A percentile compares a stretch with the other conserved stretches of the same genome.
phyloP scores from a whole-genome alignment of 2,329 filamentous ascomycete genomes.

The Penicillium sp. region DNA sequence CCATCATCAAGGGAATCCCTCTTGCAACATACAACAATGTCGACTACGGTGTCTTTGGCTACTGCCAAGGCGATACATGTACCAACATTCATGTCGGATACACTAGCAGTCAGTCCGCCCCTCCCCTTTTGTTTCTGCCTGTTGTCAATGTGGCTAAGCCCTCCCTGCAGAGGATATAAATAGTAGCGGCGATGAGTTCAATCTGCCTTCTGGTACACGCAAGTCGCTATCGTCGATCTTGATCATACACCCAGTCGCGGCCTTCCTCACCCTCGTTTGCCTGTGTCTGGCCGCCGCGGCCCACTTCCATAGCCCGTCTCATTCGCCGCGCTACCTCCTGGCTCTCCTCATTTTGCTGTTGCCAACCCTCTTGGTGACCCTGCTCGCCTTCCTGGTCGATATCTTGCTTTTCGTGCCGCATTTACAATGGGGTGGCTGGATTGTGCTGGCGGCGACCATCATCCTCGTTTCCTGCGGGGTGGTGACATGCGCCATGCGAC shows the following conservation, averaged over 20 bases:
- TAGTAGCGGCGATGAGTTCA: conserved; percentile 54
- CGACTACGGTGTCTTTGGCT: conserved; percentile 91
- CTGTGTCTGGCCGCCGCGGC: conserved; percentile 74
- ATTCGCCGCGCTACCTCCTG: conserved; percentile 86
- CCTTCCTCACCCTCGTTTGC: conserved; percentile 80
- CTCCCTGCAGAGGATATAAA: conserved; percentile 32
- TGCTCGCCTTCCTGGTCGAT: conserved; percentile 89
- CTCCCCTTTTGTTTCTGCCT: conserved; percentile 14
- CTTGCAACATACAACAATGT: conserved; percentile 73
- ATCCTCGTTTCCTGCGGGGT: conserved; percentile 78
- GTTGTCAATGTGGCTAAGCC: conserved; percentile 8
- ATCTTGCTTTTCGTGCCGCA: conserved; percentile 93
- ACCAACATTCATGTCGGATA: conserved; percentile 79
- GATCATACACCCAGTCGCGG: conserved; percentile 88
- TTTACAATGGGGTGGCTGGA: conserved; percentile 88
- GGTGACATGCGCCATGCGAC: conserved; percentile 90
- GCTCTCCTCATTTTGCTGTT: conserved; percentile 82
- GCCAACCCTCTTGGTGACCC: conserved; percentile 75
- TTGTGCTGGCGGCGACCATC: conserved; percentile 85
- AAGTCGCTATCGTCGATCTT: conserved; percentile 80
- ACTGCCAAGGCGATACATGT: conserved; percentile 67
- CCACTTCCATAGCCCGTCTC: conserved; percentile 82
- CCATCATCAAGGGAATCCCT: conserved; percentile 80
- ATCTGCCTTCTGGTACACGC: conserved; percentile 63
- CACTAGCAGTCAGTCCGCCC: conserved; percentile 64